These are phyloP conservation scores for Camellia oleifera DNA, from an alignment of 179 eudicot genomes.

Conservation along the genomic window DNA sequence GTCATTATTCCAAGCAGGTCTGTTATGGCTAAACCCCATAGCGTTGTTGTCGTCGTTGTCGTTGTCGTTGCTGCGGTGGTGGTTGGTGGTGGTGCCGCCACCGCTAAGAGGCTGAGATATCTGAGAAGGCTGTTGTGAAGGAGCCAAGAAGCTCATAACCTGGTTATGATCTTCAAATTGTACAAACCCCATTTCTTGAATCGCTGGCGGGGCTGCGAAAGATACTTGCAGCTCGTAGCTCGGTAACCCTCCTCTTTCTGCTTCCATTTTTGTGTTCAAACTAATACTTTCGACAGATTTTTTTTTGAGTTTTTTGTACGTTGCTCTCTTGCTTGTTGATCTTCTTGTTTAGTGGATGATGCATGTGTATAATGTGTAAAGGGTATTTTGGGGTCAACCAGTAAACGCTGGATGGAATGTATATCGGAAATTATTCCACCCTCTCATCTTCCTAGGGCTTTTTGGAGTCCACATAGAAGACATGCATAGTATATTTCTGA, in stretches of 20 bases:
- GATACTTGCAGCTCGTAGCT: conserved; percentile 13
- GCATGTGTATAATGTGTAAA: neutral
- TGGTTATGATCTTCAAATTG: conserved; percentile 15
- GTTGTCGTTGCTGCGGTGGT: neutral
- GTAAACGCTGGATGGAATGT: conserved; percentile 18
- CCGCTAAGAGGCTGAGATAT: conserved; percentile 3
- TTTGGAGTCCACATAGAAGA: neutral
- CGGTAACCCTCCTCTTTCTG: conserved; percentile 14
- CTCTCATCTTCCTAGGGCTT: conserved; percentile 13
- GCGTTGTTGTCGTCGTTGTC: neutral
- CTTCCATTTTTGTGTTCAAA: conserved; percentile 20
- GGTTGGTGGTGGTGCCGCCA: neutral
- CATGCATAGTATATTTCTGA: neutral
- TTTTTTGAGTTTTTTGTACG: neutral
- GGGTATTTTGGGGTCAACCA: conserved; percentile 9
- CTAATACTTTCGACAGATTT: neutral
- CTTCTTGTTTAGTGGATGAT: neutral
- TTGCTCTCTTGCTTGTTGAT: neutral
- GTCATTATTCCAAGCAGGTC: conserved; percentile 17
- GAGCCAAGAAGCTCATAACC: conserved; percentile 16
- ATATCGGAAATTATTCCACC: neutral
- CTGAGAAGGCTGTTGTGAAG: conserved; percentile 7
- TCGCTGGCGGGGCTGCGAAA: neutral
- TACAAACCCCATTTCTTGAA: conserved; percentile 16
- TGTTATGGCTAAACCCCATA: conserved; percentile 3